These are phyloP conservation scores for Pluteus cervinus DNA, from an alignment of 768 basidiomycete species.

Conservation along the genomic window DNA sequence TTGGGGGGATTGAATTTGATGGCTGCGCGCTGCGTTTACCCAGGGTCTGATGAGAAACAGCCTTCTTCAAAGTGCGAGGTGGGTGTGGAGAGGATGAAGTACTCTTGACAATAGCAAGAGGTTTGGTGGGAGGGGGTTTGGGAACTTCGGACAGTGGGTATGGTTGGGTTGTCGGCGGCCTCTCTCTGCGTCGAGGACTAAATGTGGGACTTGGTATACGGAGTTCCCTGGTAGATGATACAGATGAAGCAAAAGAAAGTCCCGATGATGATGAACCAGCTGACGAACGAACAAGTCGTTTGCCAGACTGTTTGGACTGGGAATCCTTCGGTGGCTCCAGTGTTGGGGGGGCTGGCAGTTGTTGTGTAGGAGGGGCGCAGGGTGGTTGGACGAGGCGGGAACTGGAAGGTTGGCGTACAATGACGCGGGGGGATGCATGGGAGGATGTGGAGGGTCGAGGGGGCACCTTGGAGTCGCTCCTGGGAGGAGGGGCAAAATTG, in stretches of 20 bases:
- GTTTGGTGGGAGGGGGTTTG: constrained; percentile 7
- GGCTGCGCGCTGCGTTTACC: constrained; percentile 25
- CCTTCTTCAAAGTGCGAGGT: constrained; percentile 42
- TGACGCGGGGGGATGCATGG: constrained; percentile 22
- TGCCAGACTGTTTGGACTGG: constrained; percentile 5
- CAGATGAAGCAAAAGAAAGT: constrained; percentile 38
- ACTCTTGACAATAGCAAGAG: constrained; percentile 11
- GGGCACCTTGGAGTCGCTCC: constrained; percentile 10
- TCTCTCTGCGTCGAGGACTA: constrained; percentile 20
- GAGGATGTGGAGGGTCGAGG: constrained; percentile 12
- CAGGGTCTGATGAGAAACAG: constrained; percentile 52
- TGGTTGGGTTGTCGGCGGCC: constrained; percentile 2
- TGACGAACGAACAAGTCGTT: constrained; percentile 14
- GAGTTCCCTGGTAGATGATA: constrained; percentile 23
- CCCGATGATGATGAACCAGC: constrained; percentile 28
- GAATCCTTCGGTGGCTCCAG: too few relatives aligned
- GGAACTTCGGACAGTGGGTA: background rate
- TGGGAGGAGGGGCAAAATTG: constrained; percentile 25
- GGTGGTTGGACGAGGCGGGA: constrained; percentile 38
- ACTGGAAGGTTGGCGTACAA: constrained; percentile 37
- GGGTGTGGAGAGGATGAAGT: constrained; percentile 15
- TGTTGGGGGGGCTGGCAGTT: constrained; percentile 42
- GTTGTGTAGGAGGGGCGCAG: constrained; percentile 42
- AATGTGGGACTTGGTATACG: constrained; percentile 19
- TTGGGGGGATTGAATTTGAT: constrained; percentile 21